Evolutionary conservation across 768 basidiomycete genomes (phyloP).

Genomic region (Pholiota conissans): DNA sequence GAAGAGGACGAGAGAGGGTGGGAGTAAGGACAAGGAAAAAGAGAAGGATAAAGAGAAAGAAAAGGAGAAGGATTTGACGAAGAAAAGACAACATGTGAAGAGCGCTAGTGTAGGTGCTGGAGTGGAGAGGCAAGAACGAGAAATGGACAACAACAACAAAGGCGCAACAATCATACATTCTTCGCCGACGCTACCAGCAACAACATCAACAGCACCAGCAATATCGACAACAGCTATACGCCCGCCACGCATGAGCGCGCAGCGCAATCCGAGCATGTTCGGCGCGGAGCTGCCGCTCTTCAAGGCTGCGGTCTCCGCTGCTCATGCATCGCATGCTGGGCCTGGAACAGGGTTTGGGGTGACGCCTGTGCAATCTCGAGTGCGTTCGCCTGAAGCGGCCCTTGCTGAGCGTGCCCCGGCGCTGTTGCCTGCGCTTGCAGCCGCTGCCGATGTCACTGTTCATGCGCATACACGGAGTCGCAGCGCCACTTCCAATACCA

Average conservation of each 20-base stretch:
- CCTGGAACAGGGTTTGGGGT: no score
- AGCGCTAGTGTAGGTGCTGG: neutral
- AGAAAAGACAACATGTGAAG: slow-evolving; percentile 3
- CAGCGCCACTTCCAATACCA: no score
- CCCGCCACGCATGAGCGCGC: slow-evolving; percentile 42
- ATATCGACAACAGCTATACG: neutral
- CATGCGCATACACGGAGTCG: neutral
- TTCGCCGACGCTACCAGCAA: no score
- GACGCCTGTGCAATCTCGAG: neutral
- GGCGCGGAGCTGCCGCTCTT: slow-evolving; percentile 58
- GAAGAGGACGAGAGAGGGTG: slow-evolving; percentile 11
- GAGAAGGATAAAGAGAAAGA: slow-evolving; percentile 1
- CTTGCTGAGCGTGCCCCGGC: neutral
- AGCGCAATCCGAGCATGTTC: slow-evolving; percentile 66
- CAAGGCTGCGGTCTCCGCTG: neutral
- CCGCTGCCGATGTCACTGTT: neutral
- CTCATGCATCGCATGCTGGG: no score
- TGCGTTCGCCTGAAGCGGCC: neutral
- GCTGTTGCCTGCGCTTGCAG: neutral
- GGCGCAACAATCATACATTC: neutral
- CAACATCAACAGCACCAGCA: neutral
- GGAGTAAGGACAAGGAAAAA: slow-evolving; percentile 10
- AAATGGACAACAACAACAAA: neutral
- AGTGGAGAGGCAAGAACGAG: neutral
- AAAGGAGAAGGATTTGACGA: neutral